Evolutionary conservation across 164 flowering plant genomes (phyloP).

Genomic region (Tetracentron sinense): DNA sequence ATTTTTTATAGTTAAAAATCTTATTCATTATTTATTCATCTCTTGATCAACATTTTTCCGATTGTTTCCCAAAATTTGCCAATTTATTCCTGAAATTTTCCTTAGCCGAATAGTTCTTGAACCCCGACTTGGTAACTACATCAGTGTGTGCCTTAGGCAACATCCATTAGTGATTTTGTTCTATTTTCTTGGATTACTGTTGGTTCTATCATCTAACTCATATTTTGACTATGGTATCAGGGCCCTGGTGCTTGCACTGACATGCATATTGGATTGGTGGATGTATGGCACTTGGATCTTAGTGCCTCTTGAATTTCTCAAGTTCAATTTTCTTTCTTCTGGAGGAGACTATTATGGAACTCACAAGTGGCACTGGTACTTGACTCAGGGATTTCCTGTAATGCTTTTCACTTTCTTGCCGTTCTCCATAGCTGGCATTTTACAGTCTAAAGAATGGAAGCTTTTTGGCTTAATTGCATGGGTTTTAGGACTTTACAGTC

Average conservation of each 20-base stretch:
- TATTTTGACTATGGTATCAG: constrained; percentile 34
- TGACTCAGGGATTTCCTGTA: constrained; percentile 76
- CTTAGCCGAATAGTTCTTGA: no score
- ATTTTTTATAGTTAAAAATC: no score
- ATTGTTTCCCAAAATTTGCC: no score
- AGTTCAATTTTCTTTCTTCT: constrained; percentile 85
- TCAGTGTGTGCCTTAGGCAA: background rate
- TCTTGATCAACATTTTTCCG: no score
- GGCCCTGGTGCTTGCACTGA: constrained; percentile 53
- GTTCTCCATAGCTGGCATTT: constrained; percentile 52
- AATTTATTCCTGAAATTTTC: no score
- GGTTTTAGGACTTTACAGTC: constrained; percentile 76
- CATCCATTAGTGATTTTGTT: background rate
- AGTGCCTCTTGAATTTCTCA: constrained; percentile 86
- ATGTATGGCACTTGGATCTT: constrained; percentile 80
- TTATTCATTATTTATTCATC: no score
- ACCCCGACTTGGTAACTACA: no score
- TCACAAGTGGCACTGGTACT: constrained; percentile 95
- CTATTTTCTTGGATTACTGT: background rate
- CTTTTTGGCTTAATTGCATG: constrained; percentile 69
- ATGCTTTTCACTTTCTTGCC: constrained; percentile 84
- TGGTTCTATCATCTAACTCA: constrained; percentile 4
- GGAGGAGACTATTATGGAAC: constrained; percentile 96
- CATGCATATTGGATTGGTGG: constrained; percentile 61
- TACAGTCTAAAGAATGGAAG: constrained; percentile 66